Conservation (phyloP, 139 green algal genomes). For the Chlamydomonas asymmetrica region DNA sequence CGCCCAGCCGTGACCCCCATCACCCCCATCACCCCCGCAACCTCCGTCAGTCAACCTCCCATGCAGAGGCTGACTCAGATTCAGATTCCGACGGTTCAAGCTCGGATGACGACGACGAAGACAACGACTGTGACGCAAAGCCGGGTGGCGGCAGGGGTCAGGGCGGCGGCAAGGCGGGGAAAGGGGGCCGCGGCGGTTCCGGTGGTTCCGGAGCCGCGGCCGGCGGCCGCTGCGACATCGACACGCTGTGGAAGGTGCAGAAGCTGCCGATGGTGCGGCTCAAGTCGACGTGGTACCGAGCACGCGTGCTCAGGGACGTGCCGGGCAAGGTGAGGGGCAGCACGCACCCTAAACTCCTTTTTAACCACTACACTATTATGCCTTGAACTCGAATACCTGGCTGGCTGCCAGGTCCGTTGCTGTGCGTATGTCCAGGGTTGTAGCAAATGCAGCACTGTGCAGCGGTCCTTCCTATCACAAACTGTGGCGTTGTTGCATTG, state of each 20-base stretch:
- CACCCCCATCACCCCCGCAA: too few relatives aligned
- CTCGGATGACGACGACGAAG: background rate
- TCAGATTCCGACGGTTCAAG: background rate
- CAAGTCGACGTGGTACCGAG: constrained; percentile 13
- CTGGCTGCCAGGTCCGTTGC: too few relatives aligned
- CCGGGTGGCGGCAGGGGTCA: background rate
- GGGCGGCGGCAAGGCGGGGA: background rate
- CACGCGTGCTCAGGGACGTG: constrained; percentile 6
- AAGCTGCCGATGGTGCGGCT: constrained; percentile 33
- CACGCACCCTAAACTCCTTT: too few relatives aligned
- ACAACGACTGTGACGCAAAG: background rate
- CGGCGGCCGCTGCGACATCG: background rate
- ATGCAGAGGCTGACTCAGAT: background rate
- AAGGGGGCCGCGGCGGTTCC: background rate
- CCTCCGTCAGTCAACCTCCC: background rate
- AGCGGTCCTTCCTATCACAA: too few relatives aligned
- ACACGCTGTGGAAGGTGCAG: constrained; percentile 12
- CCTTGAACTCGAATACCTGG: too few relatives aligned
- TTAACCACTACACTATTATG: too few relatives aligned
- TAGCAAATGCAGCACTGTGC: too few relatives aligned
- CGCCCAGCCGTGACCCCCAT: constrained; percentile 7
- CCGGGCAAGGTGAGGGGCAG: background rate
- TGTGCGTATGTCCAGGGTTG: too few relatives aligned
- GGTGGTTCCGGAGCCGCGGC: constrained; percentile 2
- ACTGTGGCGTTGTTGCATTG: too few relatives aligned